Evolutionary conservation across 2,329 filamentous ascomycete species (phyloP), one percentile per base, ranked within the genome.

Genomic region (Aspergillus pseudoglaucus): DNA sequence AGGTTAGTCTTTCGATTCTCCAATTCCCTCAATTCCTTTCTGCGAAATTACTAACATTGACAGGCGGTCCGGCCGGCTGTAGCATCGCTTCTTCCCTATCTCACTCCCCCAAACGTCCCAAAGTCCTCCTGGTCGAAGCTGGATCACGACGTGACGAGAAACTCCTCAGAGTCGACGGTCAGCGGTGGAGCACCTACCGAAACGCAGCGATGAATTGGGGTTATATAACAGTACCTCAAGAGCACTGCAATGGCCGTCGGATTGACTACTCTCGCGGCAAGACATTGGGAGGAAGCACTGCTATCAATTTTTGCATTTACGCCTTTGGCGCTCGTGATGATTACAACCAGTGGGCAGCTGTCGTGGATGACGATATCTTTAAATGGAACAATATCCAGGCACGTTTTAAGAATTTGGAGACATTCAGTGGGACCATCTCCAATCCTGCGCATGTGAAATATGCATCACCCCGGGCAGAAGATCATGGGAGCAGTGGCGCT

Each of bases 1-100:
- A 37, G 47, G 55, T 55, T 23, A 55, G 48, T 30, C 38, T 30
- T 30, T 4, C 25, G 12, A 30, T 27, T 27, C 25, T 10, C 25
- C 22, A 5, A 22, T 22, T 2, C n/a, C n/a, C n/a, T n/a, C 12
- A 35, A 17, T 15, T 43, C 23, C 2, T 25, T 14, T 27, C n/a
- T 6, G 2, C 6, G 10, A 33, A 1, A 4, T 20, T 10, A 33
- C 27, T 17, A 9, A 14, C 22, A 12, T 17, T 38, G 14, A 12
- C 49, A 81, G 80, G 72, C 51, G 82, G 82, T n/a, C 78, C 82
- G 2, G 74, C 82, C 6, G 83, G 83, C 6, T 76, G 76, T 43
- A 67, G 77, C 1, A 59, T 84, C 12, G 82, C 82, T 0, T 65
- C 75, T 1, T 66, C 70, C 1, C 74, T 85, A 3, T 74, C 79